Conservation (phyloP, 2,329 filamentous ascomycete genomes). For the Diplodia scrobiculata region DNA sequence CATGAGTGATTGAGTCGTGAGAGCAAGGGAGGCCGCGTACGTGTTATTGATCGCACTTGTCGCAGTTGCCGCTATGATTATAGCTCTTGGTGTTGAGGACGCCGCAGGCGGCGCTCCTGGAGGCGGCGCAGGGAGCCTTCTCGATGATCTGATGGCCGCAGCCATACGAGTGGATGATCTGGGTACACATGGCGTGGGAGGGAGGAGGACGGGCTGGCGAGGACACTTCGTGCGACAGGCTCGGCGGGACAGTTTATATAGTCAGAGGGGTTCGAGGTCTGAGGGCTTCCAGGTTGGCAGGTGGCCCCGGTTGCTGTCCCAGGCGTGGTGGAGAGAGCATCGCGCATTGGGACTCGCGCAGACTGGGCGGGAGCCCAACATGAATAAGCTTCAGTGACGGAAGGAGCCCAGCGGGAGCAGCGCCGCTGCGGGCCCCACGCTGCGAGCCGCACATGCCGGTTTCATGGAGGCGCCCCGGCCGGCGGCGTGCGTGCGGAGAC, state of each 20-base stretch:
- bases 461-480: neutral
- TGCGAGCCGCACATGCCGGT: constrained; percentile 17
- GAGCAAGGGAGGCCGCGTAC: constrained; percentile 33
- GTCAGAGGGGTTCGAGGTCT: constrained; percentile 1
- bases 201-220: constrained; percentile 12
- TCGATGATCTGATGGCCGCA: constrained; percentile 51
- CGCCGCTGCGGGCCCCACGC: neutral
- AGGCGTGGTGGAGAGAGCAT: constrained; percentile 25
- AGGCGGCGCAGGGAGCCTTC: constrained; percentile 51
- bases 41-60: constrained; percentile 48
- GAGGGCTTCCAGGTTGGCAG: constrained; percentile 6
- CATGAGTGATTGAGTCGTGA: neutral
- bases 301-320: constrained; percentile 17
- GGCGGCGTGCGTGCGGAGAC: neutral
- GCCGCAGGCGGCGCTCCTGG: constrained; percentile 46
- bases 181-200: constrained; percentile 48
- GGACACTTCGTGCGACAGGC: constrained; percentile 27
- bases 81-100: constrained; percentile 49
- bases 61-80: constrained; percentile 51
- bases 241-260: constrained; percentile 31
- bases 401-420: constrained; percentile 1
- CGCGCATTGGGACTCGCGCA: constrained; percentile 26
- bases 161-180: constrained; percentile 52
- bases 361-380: constrained; percentile 17
- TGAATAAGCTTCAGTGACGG: constrained; percentile 16